phyloP scores from a whole-genome alignment of 306 rosid species.

The Myrica gale region DNA sequence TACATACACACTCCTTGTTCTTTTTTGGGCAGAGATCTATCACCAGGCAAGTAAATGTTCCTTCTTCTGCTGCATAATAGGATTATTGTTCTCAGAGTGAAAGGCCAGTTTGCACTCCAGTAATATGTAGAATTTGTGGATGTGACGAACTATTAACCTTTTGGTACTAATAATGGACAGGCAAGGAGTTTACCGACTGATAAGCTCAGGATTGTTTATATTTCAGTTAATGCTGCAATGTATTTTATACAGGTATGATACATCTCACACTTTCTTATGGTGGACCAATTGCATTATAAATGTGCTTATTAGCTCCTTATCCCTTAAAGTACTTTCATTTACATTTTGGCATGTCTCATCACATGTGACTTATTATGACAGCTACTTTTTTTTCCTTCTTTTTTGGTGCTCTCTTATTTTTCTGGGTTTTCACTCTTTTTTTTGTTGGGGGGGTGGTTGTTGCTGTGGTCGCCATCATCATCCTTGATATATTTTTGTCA shows the following conservation, averaged over 20 bases:
- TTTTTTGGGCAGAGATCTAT: conserved; percentile 98
- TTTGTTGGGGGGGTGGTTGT: too few relatives aligned
- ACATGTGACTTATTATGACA: neutral
- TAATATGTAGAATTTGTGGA: neutral
- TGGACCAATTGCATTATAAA: neutral
- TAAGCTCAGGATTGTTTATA: conserved; percentile 69
- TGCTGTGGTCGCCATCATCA: too few relatives aligned
- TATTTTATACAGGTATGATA: conserved; percentile 77
- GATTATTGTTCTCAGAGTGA: neutral
- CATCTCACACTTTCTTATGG: conserved; percentile 16
- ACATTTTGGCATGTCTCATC: conserved; percentile 6
- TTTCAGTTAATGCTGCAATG: conserved; percentile 61
- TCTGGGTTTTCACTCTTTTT: too few relatives aligned
- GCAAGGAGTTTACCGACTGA: conserved; percentile 88
- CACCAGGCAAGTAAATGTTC: conserved; percentile 66
- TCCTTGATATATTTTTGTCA: too few relatives aligned
- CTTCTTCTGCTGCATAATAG: neutral
- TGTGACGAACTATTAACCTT: neutral
- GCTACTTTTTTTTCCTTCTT: neutral
- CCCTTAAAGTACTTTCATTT: too few relatives aligned
- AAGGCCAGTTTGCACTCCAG: neutral
- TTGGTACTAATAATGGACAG: conserved; percentile 36
- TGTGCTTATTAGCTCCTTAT: neutral
- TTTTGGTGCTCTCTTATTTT: too few relatives aligned
- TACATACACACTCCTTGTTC: conserved; percentile 86